Evolutionary conservation across 1,284 basidiomycete species (phyloP).

Genomic region (Cryptococcus sp.): DNA sequence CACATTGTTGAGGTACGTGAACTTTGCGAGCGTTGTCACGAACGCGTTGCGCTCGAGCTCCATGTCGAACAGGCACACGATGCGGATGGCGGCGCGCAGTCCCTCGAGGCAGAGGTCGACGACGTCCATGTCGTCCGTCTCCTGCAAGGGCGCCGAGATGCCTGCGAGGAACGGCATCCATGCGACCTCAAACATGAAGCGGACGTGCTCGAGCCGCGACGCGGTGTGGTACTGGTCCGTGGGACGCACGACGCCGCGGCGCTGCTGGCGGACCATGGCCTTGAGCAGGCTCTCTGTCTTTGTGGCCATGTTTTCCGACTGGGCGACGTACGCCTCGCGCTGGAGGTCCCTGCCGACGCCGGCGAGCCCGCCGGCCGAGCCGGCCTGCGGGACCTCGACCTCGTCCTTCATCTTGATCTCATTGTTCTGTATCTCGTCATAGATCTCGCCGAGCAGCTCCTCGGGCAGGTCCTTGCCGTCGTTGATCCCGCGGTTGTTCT

Average conservation of each 20-base stretch:
- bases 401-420: constrained; percentile 99
- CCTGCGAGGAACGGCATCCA: constrained; percentile 97
- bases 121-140: constrained; percentile 84
- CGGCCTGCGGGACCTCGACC: constrained; percentile 60
- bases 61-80: constrained; percentile 91
- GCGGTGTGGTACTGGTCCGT: constrained; percentile 90
- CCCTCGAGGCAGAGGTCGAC: constrained; percentile 91
- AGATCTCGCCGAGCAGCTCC: constrained; percentile 71
- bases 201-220: constrained; percentile 88
- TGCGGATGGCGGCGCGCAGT: constrained; percentile 87
- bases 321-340: constrained; percentile 87
- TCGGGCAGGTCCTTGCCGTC: constrained; percentile 83
- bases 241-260: constrained; percentile 59
- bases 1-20: constrained; percentile 92
- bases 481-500: constrained; percentile 93
- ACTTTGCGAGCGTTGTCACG: constrained; percentile 94
- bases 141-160: constrained; percentile 84
- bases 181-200: constrained; percentile 96
- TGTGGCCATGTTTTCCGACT: constrained; percentile 90
- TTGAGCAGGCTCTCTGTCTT: constrained; percentile 93
- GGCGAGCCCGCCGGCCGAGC: constrained; percentile 68
- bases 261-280: constrained; percentile 83
- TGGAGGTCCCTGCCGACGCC: constrained; percentile 88
- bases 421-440: constrained; percentile 81
- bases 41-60: constrained; percentile 95